Evolutionary conservation across 2,329 filamentous ascomycete species (phyloP).

Genomic region (Albifimbria verrucaria): DNA sequence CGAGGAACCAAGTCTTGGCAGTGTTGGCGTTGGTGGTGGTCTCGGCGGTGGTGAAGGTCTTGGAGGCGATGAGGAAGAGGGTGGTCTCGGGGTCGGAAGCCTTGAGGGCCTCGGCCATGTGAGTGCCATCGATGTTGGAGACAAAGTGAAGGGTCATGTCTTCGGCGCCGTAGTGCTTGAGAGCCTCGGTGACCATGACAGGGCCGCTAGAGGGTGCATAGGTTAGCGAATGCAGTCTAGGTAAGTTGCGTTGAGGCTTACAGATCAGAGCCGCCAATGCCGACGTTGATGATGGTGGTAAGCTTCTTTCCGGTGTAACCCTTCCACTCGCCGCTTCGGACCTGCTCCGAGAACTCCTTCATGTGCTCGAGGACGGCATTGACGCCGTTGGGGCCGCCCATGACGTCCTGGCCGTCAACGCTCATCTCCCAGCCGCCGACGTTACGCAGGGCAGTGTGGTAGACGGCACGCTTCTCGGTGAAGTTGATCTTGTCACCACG

Average conservation of each 20-base stretch:
- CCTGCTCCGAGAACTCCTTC: conserved; percentile 95
- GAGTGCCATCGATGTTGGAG: conserved; percentile 98
- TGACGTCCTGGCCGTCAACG: conserved; percentile 90
- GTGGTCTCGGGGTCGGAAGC: conserved; percentile 93
- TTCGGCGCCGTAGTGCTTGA: conserved; percentile 88
- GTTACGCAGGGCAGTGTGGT: conserved; percentile 92
- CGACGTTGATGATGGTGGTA: conserved; percentile 93
- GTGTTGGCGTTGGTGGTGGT: conserved; percentile 96
- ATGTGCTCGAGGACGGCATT: conserved; percentile 92
- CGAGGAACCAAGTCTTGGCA: conserved; percentile 94
- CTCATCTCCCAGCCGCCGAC: conserved; percentile 75
- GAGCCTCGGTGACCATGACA: conserved; percentile 97
- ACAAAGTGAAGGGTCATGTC: conserved; percentile 94
- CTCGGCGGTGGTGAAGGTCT: conserved; percentile 99
- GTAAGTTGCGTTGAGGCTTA: conserved; percentile 43
- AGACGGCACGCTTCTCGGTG: conserved; percentile 93
- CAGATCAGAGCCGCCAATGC: conserved; percentile 98
- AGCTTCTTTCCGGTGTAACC: conserved; percentile 97
- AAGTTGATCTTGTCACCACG: conserved; percentile 98
- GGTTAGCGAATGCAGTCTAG: not conserved
- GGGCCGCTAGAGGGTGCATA: conserved; percentile 63
- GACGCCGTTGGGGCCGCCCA: conserved; percentile 83
- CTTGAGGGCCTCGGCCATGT: conserved; percentile 90
- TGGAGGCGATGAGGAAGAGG: conserved; percentile 97
- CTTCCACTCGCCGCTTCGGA: conserved; percentile 94